Evolutionary conservation across 1,284 basidiomycete genomes (phyloP), one percentile per base, ranked within the genome.

Genomic region (Ceratobasidium sp.): DNA sequence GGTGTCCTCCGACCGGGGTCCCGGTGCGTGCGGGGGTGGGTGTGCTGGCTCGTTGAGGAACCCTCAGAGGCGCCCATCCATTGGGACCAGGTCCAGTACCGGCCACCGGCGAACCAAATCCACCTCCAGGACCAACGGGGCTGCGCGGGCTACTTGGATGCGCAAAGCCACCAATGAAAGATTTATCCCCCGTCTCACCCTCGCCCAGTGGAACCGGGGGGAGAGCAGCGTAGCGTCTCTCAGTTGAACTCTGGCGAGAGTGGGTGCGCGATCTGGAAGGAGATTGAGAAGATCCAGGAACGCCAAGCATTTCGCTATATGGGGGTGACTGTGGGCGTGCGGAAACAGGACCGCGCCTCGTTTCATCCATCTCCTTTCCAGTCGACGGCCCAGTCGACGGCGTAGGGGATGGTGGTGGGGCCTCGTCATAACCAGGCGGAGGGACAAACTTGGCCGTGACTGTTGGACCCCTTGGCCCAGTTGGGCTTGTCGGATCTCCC

Each of bases 361-460:
- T 23, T 10, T 71, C 69, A 26, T 71, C 69, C 12, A 46, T 20
- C 12, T 71, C 54, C 56, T 71, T 71, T 9, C 69, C 71, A 26
- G 38, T 23, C 81, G n/a, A n/a, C n/a, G n/a, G n/a, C n/a, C 15
- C 33, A 23, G 52, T 7, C 15, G 54, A 67, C 26, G 44, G 67
- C 83, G 33, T 67, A 54, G 74, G 44, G 10, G 80, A 78, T 13
- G 79, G 50, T n/a, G n/a, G n/a, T 5, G 65, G 84, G 80, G 86
- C 81, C 5, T 85, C 84, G 26, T 91, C 89, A 82, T 94, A 94
- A 12, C 85, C 82, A 0, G 93, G 93, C 0, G 93, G 93, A 0
- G 93, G 93, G 0, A 91, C 90, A 80, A 94, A 94, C 0, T 89
- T 89, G 0, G 91, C 90, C 79, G 88, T 91, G 52, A 85, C 52